Evolutionary conservation across 495 filamentous ascomycete species (phyloP), one percentile per base, ranked within the genome.

Genomic region (Aspergillus sclerotioniger): DNA sequence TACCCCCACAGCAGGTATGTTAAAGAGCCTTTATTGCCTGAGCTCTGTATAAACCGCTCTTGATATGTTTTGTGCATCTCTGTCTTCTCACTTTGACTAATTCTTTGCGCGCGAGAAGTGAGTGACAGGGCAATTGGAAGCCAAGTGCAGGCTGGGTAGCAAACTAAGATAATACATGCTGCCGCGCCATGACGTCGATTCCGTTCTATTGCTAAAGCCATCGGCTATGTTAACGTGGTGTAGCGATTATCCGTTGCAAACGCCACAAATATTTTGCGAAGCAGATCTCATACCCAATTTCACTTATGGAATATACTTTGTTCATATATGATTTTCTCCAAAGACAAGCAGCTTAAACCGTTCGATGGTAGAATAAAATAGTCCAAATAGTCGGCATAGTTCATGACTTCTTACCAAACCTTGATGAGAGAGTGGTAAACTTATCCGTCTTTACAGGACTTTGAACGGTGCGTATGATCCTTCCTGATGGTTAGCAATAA

Each of bases 1-100:
- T 96, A 80, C 88, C 88, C 60, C 82, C 88, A 59, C 91, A 95
- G 74, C 91, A 92, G 82, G 91, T 93, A 81, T 60, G 82, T 69
- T 56, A 19, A 25, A 25, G 25, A 25, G 5, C 25, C 25, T 5
- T 25, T 5, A 5, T 25, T 25, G 2, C 2, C 25, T 41, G 37
- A 41, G 13, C 13, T 2, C 13, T 15, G 10, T 41, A 3, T 6
- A 37, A 37, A 15, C 9, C 13, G 12, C 6, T 6, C 37, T n/a
- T 2, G 15, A n/a, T 41, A n/a, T 41, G 5, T 15, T 41, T n/a
- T n/a, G n/a, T n/a, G 37, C 2, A 12, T n/a, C 10, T 15, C 9
- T 8, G 2, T 35, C 13, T 41, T 41, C 13, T n/a, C 5, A 7
- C 12, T 6, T 41, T 41, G 5, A n/a, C 37, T 41, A n/a, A 41